Evolutionary conservation across 2,329 filamentous ascomycete genomes (phyloP), one percentile per base, ranked within the genome.

Genomic region (Fulvia fulva): DNA sequence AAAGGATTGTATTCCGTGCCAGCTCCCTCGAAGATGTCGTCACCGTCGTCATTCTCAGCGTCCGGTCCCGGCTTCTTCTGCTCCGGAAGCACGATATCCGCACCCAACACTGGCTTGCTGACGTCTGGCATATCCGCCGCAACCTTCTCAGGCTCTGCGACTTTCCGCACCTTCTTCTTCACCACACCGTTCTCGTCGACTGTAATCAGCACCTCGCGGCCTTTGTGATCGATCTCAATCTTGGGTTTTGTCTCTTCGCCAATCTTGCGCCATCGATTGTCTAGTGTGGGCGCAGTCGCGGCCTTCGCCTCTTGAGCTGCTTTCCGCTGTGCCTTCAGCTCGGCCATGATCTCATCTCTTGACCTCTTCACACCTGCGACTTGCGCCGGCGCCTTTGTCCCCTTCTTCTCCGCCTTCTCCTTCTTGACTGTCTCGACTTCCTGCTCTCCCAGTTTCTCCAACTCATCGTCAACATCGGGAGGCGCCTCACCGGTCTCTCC

Each of bases 371-470:
- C 73, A 1, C 79, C 79, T 28, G 76, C 76, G 26, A 77, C 66
- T 11, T 74, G 68, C 1, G 68, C 64, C 26, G 76, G 67, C 12
- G 75, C 74, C 72, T 80, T 80, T 44, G 73, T 76, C 2, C 82
- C 82, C 51, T 68, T 73, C 72, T 84, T 84, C 63, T 79, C 77
- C 45, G 73, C 74, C 64, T 78, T 76, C 68, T 87, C 81, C 57
- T 85, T 81, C 68, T 89, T 67, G 64, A 89, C 77, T 12, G 88
- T 83, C 30, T 84, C 87, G 25, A 93, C 80, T 71, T 90, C 86
- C 73, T 89, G 88, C 63, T 83, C 76, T 46, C 81, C 81, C 44
- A 87, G 67, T 60, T 82, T 80, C 21, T 79, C 77, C 52, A 80
- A 74, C 59, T 78, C 78, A 14, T 78, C 74, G 30, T 80, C 78